Conservation (phyloP, 192 early-diverging fungal species). For the Coemansia sp. region DNA sequence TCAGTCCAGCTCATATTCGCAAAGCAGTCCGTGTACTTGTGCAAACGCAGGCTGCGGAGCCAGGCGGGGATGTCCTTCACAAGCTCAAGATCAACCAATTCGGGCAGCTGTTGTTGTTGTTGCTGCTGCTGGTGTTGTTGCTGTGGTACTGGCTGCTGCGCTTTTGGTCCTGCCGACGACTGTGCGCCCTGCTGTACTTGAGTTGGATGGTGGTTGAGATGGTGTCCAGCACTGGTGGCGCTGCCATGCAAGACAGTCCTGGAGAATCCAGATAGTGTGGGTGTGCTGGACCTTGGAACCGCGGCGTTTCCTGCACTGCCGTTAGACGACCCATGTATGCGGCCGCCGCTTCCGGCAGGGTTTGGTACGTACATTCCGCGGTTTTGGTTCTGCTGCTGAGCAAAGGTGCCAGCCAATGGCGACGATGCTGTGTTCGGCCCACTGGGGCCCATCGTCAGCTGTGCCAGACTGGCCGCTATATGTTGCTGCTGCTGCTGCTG, state of each 20-base stretch:
- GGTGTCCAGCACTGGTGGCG: not conserved
- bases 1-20: slow-evolving; percentile 85
- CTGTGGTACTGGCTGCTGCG: not conserved
- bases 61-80: slow-evolving; percentile 87
- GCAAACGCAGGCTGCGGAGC: slow-evolving; percentile 89
- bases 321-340: not conserved
- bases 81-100: slow-evolving; percentile 34
- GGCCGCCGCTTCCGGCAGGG: not conserved
- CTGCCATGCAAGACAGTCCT: not conserved
- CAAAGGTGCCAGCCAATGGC: slow-evolving; percentile 21
- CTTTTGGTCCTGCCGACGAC: not conserved
- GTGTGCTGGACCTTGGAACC: not conserved
- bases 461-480: slow-evolving; percentile 37
- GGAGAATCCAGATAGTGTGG: not conserved
- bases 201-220: not conserved
- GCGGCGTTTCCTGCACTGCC: not conserved
- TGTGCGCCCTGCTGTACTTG: not conserved
- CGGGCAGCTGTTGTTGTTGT: slow-evolving; percentile 15
- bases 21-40: slow-evolving; percentile 95
- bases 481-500: slow-evolving; percentile 41
- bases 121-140: not conserved
- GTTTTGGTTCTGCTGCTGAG: slow-evolving; percentile 14
- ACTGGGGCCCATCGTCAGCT: slow-evolving; percentile 27
- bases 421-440: slow-evolving; percentile 6
- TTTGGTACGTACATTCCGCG: not conserved